phyloP scores from a whole-genome alignment of 495 filamentous ascomycete species.

The Aspergillus kassunensis region DNA sequence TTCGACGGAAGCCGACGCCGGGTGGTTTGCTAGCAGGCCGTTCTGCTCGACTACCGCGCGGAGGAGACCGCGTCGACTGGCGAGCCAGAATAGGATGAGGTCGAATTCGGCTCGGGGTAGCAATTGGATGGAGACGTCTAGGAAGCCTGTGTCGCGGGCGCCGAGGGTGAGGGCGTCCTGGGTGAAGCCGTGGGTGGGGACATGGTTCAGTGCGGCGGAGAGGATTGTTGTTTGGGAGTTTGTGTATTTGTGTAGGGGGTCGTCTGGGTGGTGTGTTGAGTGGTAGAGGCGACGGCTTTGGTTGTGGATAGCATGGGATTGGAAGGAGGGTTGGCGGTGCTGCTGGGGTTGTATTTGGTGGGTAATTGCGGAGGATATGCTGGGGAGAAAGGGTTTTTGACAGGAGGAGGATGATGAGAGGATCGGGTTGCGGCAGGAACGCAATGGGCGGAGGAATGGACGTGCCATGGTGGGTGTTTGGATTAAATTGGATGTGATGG shows the following conservation, averaged over 20 bases:
- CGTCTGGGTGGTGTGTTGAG: conserved; percentile 60
- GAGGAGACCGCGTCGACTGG: conserved; percentile 58
- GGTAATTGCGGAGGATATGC: not conserved
- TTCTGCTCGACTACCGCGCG: conserved; percentile 46
- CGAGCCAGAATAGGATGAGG: conserved; percentile 77
- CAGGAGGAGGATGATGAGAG: not conserved
- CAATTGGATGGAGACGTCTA: conserved; percentile 78
- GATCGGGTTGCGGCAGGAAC: not conserved
- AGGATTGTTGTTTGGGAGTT: conserved; percentile 74
- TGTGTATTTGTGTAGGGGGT: conserved; percentile 56
- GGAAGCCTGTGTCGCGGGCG: conserved; percentile 76
- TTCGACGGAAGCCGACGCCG: conserved; percentile 34
- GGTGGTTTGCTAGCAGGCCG: conserved; percentile 21
- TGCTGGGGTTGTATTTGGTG: conserved; percentile 6
- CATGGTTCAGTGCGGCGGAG: conserved; percentile 68
- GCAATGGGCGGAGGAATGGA: conserved; percentile 6
- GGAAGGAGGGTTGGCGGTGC: conserved; percentile 1
- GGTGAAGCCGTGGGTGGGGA: conserved; percentile 82
- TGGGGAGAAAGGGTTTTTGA: conserved; percentile 5
- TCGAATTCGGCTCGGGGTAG: conserved; percentile 76
- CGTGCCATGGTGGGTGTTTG: conserved; percentile 9
- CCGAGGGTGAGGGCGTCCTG: conserved; percentile 65
- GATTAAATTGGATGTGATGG: conserved; percentile 2
- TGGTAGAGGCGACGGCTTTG: conserved; percentile 60
- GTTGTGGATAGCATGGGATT: not conserved